Conservation (phyloP, 306 rosid species). For the Pueraria montana region DNA sequence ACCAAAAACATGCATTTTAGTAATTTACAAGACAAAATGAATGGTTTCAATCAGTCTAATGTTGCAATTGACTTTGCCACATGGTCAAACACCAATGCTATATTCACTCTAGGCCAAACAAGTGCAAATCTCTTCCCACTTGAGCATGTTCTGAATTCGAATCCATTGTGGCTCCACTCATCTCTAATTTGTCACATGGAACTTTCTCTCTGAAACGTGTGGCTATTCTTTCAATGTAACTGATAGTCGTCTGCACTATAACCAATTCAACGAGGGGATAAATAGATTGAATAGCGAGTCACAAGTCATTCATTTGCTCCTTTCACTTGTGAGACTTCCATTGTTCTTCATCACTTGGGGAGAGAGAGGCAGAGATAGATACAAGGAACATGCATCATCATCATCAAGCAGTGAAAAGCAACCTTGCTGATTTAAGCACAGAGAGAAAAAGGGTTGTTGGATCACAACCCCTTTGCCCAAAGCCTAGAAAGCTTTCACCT, state of each 20-base stretch:
- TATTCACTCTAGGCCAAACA: constrained; percentile 63
- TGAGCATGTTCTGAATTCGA: constrained; percentile 52
- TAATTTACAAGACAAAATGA: constrained; percentile 6
- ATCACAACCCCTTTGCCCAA: constrained; percentile 79
- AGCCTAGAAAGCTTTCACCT: constrained; percentile 67
- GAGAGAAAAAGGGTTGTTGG: constrained; percentile 55
- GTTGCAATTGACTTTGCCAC: constrained; percentile 40
- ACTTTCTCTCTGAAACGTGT: constrained; percentile 52
- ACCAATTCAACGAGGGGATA: constrained; percentile 48
- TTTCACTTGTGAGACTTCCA: constrained; percentile 53
- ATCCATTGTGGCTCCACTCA: constrained; percentile 56
- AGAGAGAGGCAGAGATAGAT: constrained; percentile 19
- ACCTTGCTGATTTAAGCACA: constrained; percentile 59
- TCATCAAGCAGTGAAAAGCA: constrained; percentile 67
- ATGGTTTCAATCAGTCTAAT: constrained; percentile 11
- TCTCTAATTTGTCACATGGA: constrained; percentile 51
- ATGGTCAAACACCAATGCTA: constrained; percentile 60
- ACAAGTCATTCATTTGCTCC: constrained; percentile 48
- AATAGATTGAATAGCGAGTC: constrained; percentile 56
- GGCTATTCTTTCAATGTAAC: constrained; percentile 56
- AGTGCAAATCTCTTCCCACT: constrained; percentile 41
- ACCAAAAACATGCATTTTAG: background rate
- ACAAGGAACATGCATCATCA: constrained; percentile 63
- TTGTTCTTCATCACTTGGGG: constrained; percentile 36
- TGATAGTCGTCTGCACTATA: constrained; percentile 40